A percentile compares a stretch with the other conserved stretches of the same genome.
These are phyloP conservation scores for Debaryomyces subglobosus DNA, from an alignment of 1,139 yeast species.

Conservation along the genomic window DNA sequence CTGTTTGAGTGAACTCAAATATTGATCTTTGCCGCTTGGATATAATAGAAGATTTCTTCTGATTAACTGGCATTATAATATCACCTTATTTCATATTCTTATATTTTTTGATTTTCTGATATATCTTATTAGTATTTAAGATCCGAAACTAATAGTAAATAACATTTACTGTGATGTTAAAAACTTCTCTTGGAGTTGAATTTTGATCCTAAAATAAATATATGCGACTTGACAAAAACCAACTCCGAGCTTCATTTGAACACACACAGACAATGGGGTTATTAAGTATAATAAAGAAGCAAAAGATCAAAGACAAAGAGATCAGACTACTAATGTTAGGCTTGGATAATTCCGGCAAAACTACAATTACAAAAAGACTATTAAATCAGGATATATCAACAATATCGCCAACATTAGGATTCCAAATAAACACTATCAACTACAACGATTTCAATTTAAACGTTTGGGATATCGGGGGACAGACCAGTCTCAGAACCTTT, in stretches of 20 bases:
- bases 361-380: slow-evolving; percentile 72
- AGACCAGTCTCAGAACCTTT: slow-evolving; percentile 71
- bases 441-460: slow-evolving; percentile 39
- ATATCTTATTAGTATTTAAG: background rate
- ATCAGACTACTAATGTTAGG: slow-evolving; percentile 77
- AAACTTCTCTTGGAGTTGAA: background rate
- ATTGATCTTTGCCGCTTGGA: slow-evolving; percentile 17
- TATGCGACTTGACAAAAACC: slow-evolving; percentile 1
- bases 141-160: background rate
- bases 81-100: background rate
- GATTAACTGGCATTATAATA: background rate
- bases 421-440: slow-evolving; percentile 48
- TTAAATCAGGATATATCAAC: slow-evolving; percentile 48
- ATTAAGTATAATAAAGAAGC: slow-evolving; percentile 77
- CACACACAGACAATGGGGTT: slow-evolving; percentile 66
- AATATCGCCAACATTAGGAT: slow-evolving; percentile 58
- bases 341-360: slow-evolving; percentile 87
- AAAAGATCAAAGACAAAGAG: slow-evolving; percentile 78
- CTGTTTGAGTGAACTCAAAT: slow-evolving; percentile 15
- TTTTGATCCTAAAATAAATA: background rate
- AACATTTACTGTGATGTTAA: background rate
- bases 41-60: background rate
- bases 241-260: background rate
- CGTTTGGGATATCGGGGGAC: slow-evolving; percentile 92
- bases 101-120: background rate